A percentile compares a stretch with the other conserved stretches of the same genome.
Conservation (phyloP, 768 basidiomycete species). For the Phaeolepiota aurea region DNA sequence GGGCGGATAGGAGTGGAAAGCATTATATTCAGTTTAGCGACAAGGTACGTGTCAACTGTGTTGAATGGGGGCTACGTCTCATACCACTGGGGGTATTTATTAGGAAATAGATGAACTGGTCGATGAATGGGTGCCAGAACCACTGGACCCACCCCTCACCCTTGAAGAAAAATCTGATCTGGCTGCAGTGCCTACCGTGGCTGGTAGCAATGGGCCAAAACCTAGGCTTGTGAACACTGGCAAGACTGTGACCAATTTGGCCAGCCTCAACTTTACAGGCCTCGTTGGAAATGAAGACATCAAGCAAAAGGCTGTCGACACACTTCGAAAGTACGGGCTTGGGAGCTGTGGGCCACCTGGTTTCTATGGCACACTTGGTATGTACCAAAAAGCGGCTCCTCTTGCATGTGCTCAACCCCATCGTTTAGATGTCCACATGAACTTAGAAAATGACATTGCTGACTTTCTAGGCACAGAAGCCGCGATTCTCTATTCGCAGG, state of each 20-base stretch:
- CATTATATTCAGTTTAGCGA: slow-evolving; percentile 89
- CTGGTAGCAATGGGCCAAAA: slow-evolving; percentile 76
- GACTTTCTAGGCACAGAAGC: slow-evolving; percentile 86
- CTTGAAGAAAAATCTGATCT: slow-evolving; percentile 59
- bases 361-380: slow-evolving; percentile 94
- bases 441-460: slow-evolving; percentile 83
- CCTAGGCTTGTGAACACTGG: slow-evolving; percentile 68
- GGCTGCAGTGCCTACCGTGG: slow-evolving; percentile 65
- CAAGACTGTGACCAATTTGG: slow-evolving; percentile 77
- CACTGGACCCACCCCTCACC: slow-evolving; percentile 58
- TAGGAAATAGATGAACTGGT: slow-evolving; percentile 97
- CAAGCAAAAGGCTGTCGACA: slow-evolving; percentile 79
- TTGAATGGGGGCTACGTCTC: too few species aligned
- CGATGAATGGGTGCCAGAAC: slow-evolving; percentile 89
- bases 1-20: slow-evolving; percentile 75
- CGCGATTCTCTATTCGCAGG: slow-evolving; percentile 90
- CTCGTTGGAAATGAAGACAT: slow-evolving; percentile 82
- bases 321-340: slow-evolving; percentile 81
- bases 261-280: slow-evolving; percentile 88
- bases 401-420: slow-evolving; percentile 4
- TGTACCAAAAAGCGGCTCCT: slow-evolving; percentile 21
- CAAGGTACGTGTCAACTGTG: slow-evolving; percentile 57
- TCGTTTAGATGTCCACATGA: slow-evolving; percentile 77
- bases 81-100: slow-evolving; percentile 2
- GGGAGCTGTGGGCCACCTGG: slow-evolving; percentile 95